Base-by-base conservation (phyloP, 1,284 basidiomycete genomes). In the Thelephora terrestris region DNA sequence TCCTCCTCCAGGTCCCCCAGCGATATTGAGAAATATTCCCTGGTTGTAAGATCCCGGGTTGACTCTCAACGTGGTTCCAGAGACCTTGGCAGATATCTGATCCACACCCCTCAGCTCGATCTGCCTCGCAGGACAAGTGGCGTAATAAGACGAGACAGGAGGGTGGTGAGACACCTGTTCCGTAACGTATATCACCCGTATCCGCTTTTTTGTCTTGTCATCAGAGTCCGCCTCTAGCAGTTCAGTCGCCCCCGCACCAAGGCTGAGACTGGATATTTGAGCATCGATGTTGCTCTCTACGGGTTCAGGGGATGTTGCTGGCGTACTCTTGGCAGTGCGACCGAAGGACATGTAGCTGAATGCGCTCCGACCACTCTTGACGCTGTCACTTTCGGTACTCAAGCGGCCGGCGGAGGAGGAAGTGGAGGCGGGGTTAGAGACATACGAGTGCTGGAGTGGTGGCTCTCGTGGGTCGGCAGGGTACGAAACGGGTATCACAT, bases 141-240 rank as follows among this genome's bases (percentile, higher is more conserved):
- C 88, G 56, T 81, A 83, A 62, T 85, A 97, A 1, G 90, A 85
- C 1, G 91, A 96, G 38, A 98, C 79, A 2, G 95, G 95, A 0
- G 95, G 96, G 60, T 99, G 95, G 67, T 99, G 95, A 7, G 91
- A 96, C 38, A 97, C 83, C 67, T 95, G 91, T 61, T 88, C 85
- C 23, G 84, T 87, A 51, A 88, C 63, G 64, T 78, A 88, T 2
- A 78, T 76, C 38, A 91, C 77, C 10, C 85, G 81, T 21, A 82
- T 66, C 34, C 70, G 71, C 47, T 51, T 55, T 25, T 58, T 63
- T 6, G 47, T 54, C 4, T 52, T 48, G 18, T 64, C 55, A 7
- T 60, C 66, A 4, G 66, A 68, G 51, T 68, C 70, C 14, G 55
- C 58, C 14, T 61, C 58, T 25, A 55, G 36, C 35, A 57, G 32